Evolutionary conservation across 345 rosid species (phyloP).

Genomic region (Boechera stricta): DNA sequence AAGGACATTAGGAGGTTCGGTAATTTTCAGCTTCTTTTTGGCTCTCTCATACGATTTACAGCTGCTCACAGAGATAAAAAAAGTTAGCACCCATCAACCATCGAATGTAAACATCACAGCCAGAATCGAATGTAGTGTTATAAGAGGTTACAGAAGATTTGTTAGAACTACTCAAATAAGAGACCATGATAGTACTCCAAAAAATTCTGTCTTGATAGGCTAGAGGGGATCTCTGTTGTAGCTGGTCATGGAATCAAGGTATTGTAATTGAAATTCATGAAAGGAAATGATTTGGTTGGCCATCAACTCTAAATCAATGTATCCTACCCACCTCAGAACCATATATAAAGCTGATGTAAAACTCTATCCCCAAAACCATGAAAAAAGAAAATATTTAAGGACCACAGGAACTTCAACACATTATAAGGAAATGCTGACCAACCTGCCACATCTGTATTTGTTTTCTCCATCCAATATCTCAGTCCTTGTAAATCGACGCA

Average conservation of each 20-base stretch:
- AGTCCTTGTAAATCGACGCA: constrained; percentile 73
- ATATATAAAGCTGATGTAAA: constrained; percentile 5
- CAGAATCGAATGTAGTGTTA: constrained; percentile 1
- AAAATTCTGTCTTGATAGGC: constrained; percentile 8
- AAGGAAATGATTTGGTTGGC: not conserved
- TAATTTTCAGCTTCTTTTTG: constrained; percentile 81
- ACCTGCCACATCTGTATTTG: constrained; percentile 94
- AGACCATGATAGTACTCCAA: constrained; percentile 11
- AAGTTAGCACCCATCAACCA: constrained; percentile 30
- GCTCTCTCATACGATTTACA: constrained; percentile 90
- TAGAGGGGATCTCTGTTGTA: constrained; percentile 1
- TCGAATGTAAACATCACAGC: not conserved
- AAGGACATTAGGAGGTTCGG: constrained; percentile 93
- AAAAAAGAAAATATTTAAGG: constrained; percentile 12
- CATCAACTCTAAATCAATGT: constrained; percentile 13
- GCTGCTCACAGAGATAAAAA: constrained; percentile 48
- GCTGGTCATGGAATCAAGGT: constrained; percentile 10
- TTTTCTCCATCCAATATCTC: constrained; percentile 98
- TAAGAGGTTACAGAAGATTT: constrained; percentile 11
- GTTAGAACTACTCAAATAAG: constrained; percentile 25
- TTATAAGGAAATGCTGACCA: constrained; percentile 36
- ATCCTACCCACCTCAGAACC: not conserved
- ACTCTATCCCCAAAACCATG: constrained; percentile 18
- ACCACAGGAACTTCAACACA: constrained; percentile 10
- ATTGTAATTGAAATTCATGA: constrained; percentile 6